Conservation (phyloP, 495 filamentous ascomycete species). For the Xylaria castorea region DNA sequence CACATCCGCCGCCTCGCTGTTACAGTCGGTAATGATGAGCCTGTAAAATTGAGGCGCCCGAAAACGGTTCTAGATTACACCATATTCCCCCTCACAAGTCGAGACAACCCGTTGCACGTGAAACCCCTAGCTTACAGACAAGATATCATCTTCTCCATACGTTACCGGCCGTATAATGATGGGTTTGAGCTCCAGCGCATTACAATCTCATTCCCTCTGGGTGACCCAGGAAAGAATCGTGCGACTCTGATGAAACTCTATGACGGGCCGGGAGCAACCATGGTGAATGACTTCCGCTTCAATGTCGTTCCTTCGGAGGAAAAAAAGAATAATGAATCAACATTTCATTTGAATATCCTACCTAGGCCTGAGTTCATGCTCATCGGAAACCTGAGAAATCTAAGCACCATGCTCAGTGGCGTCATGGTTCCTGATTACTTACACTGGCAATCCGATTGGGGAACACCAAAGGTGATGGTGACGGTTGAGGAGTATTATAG, state of each 20-base stretch:
- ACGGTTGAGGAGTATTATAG: not conserved
- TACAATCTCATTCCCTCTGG: not conserved
- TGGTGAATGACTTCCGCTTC: not conserved
- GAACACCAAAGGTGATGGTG: not conserved
- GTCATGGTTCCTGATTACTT: not conserved
- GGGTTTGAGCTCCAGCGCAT: not conserved
- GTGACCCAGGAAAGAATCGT: not conserved
- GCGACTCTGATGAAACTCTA: not conserved
- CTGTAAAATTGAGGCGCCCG: not conserved
- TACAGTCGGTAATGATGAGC: not conserved
- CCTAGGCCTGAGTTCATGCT: not conserved
- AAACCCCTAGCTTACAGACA: not conserved
- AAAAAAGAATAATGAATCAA: not conserved
- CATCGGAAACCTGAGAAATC: not conserved
- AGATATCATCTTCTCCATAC: conserved; percentile 1
- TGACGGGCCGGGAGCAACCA: conserved; percentile 10
- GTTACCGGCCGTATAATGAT: not conserved
- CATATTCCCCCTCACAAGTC: not conserved
- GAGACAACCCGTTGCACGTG: not conserved
- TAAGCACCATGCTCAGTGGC: not conserved
- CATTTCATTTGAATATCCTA: not conserved
- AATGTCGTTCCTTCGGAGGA: not conserved
- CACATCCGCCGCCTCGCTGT: not conserved
- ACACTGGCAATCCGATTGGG: not conserved
- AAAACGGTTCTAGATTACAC: not conserved